These are phyloP conservation scores for Lagerstroemia speciosa DNA, from an alignment of 345 rosid species.

Conservation along the genomic window DNA sequence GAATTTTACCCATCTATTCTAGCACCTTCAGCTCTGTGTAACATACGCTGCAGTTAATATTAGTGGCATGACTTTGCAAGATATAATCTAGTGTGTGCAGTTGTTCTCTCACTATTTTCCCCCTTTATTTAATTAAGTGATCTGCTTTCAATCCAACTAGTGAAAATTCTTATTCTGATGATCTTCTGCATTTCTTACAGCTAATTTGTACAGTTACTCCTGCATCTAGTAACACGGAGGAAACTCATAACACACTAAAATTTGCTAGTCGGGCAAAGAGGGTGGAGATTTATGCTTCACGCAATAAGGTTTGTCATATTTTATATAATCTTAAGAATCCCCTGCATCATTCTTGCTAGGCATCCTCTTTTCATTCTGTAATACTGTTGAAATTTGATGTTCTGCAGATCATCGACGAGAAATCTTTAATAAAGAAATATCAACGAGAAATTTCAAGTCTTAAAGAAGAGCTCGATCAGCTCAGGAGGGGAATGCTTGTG, in stretches of 20 bases:
- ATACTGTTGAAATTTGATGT: conserved; percentile 14
- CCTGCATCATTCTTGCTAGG: conserved; percentile 1
- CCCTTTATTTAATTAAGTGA: neutral
- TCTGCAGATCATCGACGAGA: conserved; percentile 92
- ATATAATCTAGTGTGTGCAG: neutral
- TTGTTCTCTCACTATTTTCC: neutral
- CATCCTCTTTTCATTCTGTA: neutral
- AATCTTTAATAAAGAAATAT: conserved; percentile 92
- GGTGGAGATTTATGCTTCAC: conserved; percentile 91
- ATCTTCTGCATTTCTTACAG: conserved; percentile 26
- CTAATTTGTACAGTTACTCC: conserved; percentile 99
- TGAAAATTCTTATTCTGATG: neutral
- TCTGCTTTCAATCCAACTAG: neutral
- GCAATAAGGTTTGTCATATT: conserved; percentile 64
- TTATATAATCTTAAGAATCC: conserved; percentile 3
- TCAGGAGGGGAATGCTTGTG: conserved; percentile 70
- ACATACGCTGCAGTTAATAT: neutral
- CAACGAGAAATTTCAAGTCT: conserved; percentile 89
- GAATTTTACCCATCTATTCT: neutral
- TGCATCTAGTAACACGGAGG: conserved; percentile 94
- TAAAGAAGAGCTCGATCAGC: conserved; percentile 85
- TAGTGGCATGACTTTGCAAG: neutral
- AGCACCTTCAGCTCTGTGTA: neutral
- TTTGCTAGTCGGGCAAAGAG: conserved; percentile 98
- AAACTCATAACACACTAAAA: conserved; percentile 97